These are phyloP conservation scores for Rossbeevera mucosa DNA, from an alignment of 768 basidiomycete species.

Conservation along the genomic window DNA sequence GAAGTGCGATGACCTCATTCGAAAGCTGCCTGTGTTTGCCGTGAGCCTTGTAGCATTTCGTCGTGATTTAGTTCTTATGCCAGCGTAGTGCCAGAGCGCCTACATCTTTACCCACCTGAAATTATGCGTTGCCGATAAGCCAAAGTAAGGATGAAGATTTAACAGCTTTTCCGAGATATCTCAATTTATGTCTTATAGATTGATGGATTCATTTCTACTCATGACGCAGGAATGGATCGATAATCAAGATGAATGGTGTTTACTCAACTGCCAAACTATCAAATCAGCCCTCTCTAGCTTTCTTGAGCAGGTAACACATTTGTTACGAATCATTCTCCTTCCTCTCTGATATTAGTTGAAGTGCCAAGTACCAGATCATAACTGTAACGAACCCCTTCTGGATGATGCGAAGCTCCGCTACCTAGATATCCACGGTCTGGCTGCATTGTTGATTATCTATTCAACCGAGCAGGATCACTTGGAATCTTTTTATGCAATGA, in stretches of 20 bases:
- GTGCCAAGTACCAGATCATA: slow-evolving; percentile 16
- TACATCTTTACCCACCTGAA: slow-evolving; percentile 26
- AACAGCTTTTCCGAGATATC: background rate
- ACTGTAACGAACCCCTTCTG: slow-evolving; percentile 17
- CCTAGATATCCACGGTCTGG: slow-evolving; percentile 23
- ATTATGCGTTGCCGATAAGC: slow-evolving; percentile 17
- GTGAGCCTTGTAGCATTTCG: slow-evolving; percentile 7
- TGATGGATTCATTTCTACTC: slow-evolving; percentile 13
- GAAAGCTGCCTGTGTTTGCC: slow-evolving; percentile 19
- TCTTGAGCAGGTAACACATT: slow-evolving; percentile 9
- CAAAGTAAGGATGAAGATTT: slow-evolving; percentile 5
- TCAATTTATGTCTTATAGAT: slow-evolving; percentile 8
- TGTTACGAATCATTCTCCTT: too few species aligned
- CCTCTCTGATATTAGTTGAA: slow-evolving; percentile 5
- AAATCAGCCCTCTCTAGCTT: slow-evolving; percentile 12
- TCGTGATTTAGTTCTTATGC: background rate
- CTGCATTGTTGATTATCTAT: slow-evolving; percentile 20
- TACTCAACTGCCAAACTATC: slow-evolving; percentile 19
- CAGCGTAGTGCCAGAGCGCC: slow-evolving; percentile 18
- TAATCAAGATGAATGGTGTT: slow-evolving; percentile 21
- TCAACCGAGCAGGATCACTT: slow-evolving; percentile 14
- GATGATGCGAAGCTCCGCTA: slow-evolving; percentile 12
- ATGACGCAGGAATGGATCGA: slow-evolving; percentile 18
- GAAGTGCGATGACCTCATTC: slow-evolving; percentile 15
- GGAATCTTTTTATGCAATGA: slow-evolving; percentile 20